phyloP scores from a whole-genome alignment of 1,284 basidiomycete genomes.

The Ceratobasidium sp. region DNA sequence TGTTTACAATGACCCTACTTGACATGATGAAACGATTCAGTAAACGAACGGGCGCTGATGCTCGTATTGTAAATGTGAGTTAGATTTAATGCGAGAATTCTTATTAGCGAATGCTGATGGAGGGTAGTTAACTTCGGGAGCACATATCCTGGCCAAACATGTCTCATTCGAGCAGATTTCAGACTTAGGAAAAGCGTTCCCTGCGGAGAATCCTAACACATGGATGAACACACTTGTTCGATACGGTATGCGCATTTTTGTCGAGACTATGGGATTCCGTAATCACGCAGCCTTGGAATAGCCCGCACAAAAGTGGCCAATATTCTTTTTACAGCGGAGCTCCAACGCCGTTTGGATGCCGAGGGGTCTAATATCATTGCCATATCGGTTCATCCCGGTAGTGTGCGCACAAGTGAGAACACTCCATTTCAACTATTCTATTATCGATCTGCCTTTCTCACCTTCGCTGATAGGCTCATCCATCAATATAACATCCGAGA shows the following conservation, averaged over 20 bases:
- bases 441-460: too few species aligned
- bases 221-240: neutral
- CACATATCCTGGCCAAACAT: neutral
- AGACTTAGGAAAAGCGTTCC: neutral
- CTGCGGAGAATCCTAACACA: neutral
- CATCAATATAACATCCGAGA: neutral
- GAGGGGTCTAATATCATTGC: neutral
- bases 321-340: neutral
- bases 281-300: too few species aligned
- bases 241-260: slow-evolving; percentile 14
- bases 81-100: neutral
- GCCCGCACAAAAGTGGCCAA: neutral
- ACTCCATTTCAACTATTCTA: neutral
- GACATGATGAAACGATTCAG: slow-evolving; percentile 1
- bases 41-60: neutral
- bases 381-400: neutral
- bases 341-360: neutral
- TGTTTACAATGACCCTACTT: slow-evolving; percentile 4
- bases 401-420: neutral
- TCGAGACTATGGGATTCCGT: too few species aligned
- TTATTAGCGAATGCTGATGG: neutral
- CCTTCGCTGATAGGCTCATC: neutral
- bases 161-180: neutral
- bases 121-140: neutral
- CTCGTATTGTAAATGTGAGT: slow-evolving; percentile 11